Evolutionary conservation across 1,139 yeast genomes (phyloP), one percentile per base, ranked within the genome.

Genomic region (Meyerozyma elateridarum): DNA sequence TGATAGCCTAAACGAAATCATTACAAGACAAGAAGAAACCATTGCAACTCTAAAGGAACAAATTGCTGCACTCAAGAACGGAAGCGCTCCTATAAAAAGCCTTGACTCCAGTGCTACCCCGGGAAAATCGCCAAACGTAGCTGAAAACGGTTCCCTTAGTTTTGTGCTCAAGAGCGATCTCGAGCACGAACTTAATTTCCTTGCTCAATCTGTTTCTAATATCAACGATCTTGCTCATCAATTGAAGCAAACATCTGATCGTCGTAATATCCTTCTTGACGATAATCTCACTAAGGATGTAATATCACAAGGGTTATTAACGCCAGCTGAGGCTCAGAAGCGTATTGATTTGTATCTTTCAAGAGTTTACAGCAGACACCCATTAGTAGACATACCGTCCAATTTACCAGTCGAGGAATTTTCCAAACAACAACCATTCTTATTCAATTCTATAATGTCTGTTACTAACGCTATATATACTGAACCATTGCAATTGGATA

Each of bases 401-500:
- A 56, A 61, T 16, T 37, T 62, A 11, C 53, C 73, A 2, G 65
- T 73, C 2, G 75, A 70, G 11, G 62, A 61, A 13, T 49, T 87
- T 32, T 62, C 79, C 30, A 50, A 50, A 6, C 56, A 66, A 2
- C 69, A 66, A 32, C 95, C 94, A 2, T 62, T 73, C 25, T 53
- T 87, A 29, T 75, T 85, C 42, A 70, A 79, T 30, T 65, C 84
- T 1, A 59, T 85, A 15, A 73, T 87, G 73, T 70, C 85, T 1
- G 69, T 78, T 8, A 61, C 85, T 1, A 74, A 82, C 5, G 51
- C 69, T 22, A 56, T 71, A 6, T 41, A 64, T 36, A 44, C 54
- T 1, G 54, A 64, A 8, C 55, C 59, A 2, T 48, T 54, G 5
- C 52, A 60, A 24, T 38, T 49, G 3, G 53, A 56, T 64, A 51